Evolutionary conservation across 352 stramenopile genomes (phyloP), one percentile per base, ranked within the genome.

Genomic region (Lagenidium giganteum): DNA sequence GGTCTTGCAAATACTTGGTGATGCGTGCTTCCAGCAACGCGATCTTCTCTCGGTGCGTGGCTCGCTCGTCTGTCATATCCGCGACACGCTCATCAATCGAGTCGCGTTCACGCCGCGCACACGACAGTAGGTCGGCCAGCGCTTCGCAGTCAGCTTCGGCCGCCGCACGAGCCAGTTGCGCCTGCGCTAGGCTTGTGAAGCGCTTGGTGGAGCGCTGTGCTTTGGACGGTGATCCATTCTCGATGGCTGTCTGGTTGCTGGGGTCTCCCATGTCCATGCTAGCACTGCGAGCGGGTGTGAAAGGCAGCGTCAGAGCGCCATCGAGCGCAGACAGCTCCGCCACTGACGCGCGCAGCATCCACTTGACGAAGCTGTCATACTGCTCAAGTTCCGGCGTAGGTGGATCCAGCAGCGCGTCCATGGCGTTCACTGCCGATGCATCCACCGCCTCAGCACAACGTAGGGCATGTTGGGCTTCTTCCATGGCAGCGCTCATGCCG

Each of bases 1-100:
- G 64, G 35, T 83, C 67, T 45, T 79, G 64, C 28, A 83, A 36
- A 16, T 72, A 54, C 37, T 83, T 79, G 31, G 70, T 64, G 32
- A 83, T 76, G 18, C 67, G 57, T 17, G 67, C 50, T 39, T 83
- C 70, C n/a, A 79, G 54, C 13, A 83, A 51, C 21, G 57, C 61
- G 42, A 83, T 75, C 12, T 52, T 47, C 47, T 74, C 51, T 17
- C 26, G 53, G 36, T 55, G 71, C 18, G 57, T 50, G 21, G 61
- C 51, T 3, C 45, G 41, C 27, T 82, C 61, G 14, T 60, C 51
- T 17, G 60, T 48, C 18, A 79, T 31, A 7, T 42, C 35, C 12
- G 48, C 8, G 14, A 74, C 29, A 25, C 64, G 68, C 3, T 70
- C 57, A 28, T 70, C 61, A 24, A 82, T 49, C 5, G 38, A 38